Evolutionary conservation across 176 grass and related monocot genomes (phyloP), one percentile per base, ranked within the genome.

Genomic region (Aegilops tauschii): DNA sequence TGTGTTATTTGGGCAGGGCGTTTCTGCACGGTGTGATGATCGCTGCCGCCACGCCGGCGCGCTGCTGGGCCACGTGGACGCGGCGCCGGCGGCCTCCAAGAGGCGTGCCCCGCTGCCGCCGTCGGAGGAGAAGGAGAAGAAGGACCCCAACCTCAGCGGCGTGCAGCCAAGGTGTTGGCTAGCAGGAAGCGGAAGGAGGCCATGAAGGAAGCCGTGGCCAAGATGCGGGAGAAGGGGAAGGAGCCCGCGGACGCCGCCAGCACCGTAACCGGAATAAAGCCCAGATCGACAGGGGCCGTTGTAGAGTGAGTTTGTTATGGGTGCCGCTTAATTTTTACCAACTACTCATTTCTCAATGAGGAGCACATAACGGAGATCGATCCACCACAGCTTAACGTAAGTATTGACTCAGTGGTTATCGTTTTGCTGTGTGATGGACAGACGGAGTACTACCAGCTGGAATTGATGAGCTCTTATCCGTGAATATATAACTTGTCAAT

Each of bases 121-220:
- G 34, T 0, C 62, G 61, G 31, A 61, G 72, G 86, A 91, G 65
- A 87, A 91, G 84, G 90, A 91, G 86, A 81, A 78, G 66, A 86
- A 87, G 44, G 93, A 95, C 70, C 93, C 86, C 0, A 94, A 94
- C 39, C 31, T 98, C 23, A 92, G 96, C 35, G 96, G 89, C 9
- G 47, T 91, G 63, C 88, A 89, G 96, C 93, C 27, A 98, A 98
- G 10, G 75, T 93, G 2, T 37, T 95, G 3, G 93, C 96, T 27
- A 98, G 88, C 85, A 95, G 83, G 91, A 98, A 82, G 81, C 82
- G 96, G 86, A 95, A 95, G 84, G 91, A 95, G 69, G 96, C 93
- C 81, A 98, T 94, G 96, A 95, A 95, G 71, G 96, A 98, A 35
- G 62, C 80, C 21, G 66, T 93, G 42, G 90, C 93, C 68, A 98